phyloP scores from a whole-genome alignment of 192 early-diverging fungal species.

The Kickxella alabastrina region DNA sequence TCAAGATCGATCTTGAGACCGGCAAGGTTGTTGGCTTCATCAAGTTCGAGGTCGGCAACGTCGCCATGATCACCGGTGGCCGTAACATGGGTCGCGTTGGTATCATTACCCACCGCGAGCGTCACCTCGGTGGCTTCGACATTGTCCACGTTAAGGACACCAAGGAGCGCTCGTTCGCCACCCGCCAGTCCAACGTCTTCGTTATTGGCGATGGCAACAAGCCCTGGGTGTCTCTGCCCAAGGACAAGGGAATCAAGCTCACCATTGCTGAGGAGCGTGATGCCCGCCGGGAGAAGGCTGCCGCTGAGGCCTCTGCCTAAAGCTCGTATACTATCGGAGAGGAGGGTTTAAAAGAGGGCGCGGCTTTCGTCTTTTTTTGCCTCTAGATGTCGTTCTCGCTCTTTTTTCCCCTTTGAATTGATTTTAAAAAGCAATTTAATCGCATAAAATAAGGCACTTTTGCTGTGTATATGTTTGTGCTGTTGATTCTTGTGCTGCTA shows the following conservation, averaged over 20 bases:
- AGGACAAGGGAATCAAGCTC: constrained; percentile 98
- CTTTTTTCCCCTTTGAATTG: neutral
- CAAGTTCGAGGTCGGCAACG: constrained; percentile 98
- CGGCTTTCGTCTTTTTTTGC: neutral
- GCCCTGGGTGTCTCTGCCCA: constrained; percentile 96
- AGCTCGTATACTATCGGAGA: neutral
- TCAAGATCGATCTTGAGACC: constrained; percentile 93
- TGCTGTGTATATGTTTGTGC: neutral
- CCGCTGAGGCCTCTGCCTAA: constrained; percentile 50
- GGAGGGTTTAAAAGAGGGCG: neutral
- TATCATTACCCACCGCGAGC: constrained; percentile 92
- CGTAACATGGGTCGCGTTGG: constrained; percentile 98
- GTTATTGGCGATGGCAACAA: constrained; percentile 82
- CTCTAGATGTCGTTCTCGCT: neutral
- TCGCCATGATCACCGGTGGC: constrained; percentile 96
- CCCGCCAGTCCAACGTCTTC: constrained; percentile 93
- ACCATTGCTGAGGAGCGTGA: constrained; percentile 99
- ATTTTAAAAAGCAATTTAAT: neutral
- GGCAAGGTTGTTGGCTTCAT: constrained; percentile 89
- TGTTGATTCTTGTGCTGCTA: neutral
- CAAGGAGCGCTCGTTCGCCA: constrained; percentile 92
- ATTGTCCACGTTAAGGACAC: constrained; percentile 99
- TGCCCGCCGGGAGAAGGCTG: constrained; percentile 69
- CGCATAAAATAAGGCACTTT: too few species aligned
- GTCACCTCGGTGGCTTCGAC: constrained; percentile 97